A percentile compares a stretch with the other conserved stretches of the same genome.
Conservation (phyloP, 2,329 filamentous ascomycete species). For the Alternaria brassicicola region DNA sequence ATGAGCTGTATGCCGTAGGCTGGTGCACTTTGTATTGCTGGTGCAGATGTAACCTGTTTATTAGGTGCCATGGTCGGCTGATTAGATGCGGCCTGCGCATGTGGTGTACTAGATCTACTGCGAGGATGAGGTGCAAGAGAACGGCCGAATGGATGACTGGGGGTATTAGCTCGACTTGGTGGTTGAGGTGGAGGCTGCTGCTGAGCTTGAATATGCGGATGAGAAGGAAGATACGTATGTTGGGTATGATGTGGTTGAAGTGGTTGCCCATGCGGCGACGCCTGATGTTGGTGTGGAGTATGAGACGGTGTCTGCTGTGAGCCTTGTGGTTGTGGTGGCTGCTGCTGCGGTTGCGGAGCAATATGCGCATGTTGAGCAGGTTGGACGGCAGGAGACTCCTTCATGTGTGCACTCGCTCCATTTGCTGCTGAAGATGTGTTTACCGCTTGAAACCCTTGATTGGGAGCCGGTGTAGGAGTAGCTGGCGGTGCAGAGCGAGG, state of each 20-base stretch:
- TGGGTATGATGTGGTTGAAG: constrained; percentile 15
- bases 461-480: constrained; percentile 9
- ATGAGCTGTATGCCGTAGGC: constrained; percentile 29
- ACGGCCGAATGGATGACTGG: constrained; percentile 27
- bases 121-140: constrained; percentile 33
- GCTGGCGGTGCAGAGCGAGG: constrained; percentile 22
- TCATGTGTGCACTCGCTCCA: constrained; percentile 19
- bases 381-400: constrained; percentile 30
- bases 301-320: constrained; percentile 12
- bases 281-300: constrained; percentile 13
- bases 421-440: constrained; percentile 23
- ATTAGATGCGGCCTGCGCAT: constrained; percentile 28
- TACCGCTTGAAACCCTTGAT: constrained; percentile 19
- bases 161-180: constrained; percentile 34
- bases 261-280: constrained; percentile 7
- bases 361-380: constrained; percentile 24
- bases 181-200: constrained; percentile 26
- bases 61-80: constrained; percentile 23
- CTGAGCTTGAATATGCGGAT: constrained; percentile 23
- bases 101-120: constrained; percentile 40
- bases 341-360: constrained; percentile 26
- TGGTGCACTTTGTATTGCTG: constrained; percentile 22
- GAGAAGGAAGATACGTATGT: constrained; percentile 20
- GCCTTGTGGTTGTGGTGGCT: constrained; percentile 9
- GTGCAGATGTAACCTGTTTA: constrained; percentile 14